Conservation (phyloP, 176 grass and related monocot species). For the Musa acuminata region DNA sequence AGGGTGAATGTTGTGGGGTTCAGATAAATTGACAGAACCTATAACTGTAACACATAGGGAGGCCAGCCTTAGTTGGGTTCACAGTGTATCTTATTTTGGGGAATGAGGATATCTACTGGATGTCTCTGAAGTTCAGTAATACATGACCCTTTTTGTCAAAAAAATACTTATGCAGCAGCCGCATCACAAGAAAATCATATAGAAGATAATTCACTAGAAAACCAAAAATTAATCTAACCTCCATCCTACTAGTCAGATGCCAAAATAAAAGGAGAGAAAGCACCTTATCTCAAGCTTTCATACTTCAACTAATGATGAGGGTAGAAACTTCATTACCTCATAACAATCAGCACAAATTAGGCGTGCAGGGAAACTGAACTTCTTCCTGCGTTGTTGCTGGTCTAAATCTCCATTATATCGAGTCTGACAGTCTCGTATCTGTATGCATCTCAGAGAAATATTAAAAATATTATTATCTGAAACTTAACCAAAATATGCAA, state of each 20-base stretch:
- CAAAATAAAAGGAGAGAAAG: background rate
- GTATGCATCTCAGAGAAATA: conserved; percentile 15
- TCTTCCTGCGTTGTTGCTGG: conserved; percentile 75
- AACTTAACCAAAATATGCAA: background rate
- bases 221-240: background rate
- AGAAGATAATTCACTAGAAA: background rate
- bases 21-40: too few relatives aligned
- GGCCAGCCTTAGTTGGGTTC: too few relatives aligned
- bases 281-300: background rate
- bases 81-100: too few relatives aligned
- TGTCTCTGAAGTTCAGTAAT: too few relatives aligned
- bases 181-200: too few relatives aligned
- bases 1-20: too few relatives aligned
- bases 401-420: conserved; percentile 82
- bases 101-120: too few relatives aligned
- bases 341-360: conserved; percentile 96
- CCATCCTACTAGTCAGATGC: background rate
- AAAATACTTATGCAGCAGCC: too few relatives aligned
- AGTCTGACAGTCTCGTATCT: conserved; percentile 91
- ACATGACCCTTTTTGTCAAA: too few relatives aligned
- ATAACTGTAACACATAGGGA: too few relatives aligned
- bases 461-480: background rate
- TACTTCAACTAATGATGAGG: background rate
- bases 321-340: conserved; percentile 43
- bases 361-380: conserved; percentile 84